These are phyloP conservation scores for Naganishia sp. DNA, from an alignment of 1,284 basidiomycete species.

Conservation along the genomic window DNA sequence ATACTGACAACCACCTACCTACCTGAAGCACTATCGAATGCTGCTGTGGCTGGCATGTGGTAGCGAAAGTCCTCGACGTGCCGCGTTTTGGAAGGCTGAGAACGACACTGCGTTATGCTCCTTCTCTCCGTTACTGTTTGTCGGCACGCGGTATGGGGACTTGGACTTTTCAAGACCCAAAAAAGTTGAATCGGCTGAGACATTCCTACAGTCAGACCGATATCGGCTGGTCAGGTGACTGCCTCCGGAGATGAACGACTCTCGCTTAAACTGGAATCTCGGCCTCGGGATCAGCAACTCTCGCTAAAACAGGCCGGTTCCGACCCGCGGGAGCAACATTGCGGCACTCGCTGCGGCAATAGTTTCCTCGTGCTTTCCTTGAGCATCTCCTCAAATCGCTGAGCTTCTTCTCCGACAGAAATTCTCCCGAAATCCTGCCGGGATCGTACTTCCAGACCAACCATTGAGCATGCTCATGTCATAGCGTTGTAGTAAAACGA, in stretches of 20 bases:
- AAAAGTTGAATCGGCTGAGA: conserved; percentile 9
- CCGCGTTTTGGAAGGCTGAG: too few relatives aligned
- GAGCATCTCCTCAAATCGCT: too few relatives aligned
- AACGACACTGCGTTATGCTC: too few relatives aligned
- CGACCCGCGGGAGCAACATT: background rate
- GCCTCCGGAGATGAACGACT: conserved; percentile 2
- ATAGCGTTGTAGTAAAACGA: too few relatives aligned
- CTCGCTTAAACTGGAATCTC: conserved; percentile 8
- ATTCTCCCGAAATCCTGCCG: too few relatives aligned
- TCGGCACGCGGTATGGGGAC: background rate
- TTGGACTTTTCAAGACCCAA: background rate
- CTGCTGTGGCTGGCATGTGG: background rate
- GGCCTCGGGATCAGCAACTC: conserved; percentile 11
- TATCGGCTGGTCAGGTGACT: conserved; percentile 17
- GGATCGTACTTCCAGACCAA: too few relatives aligned
- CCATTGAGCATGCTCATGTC: too few relatives aligned
- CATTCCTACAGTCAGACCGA: conserved; percentile 7
- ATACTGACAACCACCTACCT: background rate
- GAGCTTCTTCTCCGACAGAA: too few relatives aligned
- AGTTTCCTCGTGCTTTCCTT: too few relatives aligned
- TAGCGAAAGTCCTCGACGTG: too few relatives aligned
- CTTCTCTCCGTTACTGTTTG: background rate
- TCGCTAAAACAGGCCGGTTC: conserved; percentile 14
- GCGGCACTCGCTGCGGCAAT: too few relatives aligned
- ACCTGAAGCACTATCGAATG: conserved; percentile 21